Conservation (phyloP, 2,329 filamentous ascomycete species). For the Trichoderma koningiopsis region DNA sequence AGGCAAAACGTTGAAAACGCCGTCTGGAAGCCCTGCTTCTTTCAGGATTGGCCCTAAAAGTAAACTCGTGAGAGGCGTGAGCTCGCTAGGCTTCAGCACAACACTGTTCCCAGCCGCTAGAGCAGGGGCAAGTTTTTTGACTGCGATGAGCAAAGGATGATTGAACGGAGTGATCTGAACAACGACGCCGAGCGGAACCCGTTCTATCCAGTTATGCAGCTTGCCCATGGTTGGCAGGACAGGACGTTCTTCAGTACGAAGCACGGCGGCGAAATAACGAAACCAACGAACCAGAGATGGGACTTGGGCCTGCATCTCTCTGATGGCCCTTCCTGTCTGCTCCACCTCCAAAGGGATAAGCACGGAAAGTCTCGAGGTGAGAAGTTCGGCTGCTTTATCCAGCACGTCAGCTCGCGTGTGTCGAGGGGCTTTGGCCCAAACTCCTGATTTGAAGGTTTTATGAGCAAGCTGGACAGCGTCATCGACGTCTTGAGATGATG, state of each 20-base stretch:
- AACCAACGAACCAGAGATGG: constrained; percentile 69
- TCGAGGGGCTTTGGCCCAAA: constrained; percentile 64
- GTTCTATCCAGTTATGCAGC: constrained; percentile 58
- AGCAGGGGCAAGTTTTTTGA: constrained; percentile 63
- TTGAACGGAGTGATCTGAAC: constrained; percentile 61
- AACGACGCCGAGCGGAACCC: constrained; percentile 60
- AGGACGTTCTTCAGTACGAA: constrained; percentile 67
- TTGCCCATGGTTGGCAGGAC: constrained; percentile 66
- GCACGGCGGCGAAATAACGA: constrained; percentile 68
- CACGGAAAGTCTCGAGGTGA: constrained; percentile 53
- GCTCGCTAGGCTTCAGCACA: constrained; percentile 64
- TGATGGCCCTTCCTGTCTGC: constrained; percentile 68
- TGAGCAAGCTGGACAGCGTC: constrained; percentile 51
- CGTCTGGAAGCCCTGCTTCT: constrained; percentile 69
- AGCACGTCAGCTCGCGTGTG: constrained; percentile 64
- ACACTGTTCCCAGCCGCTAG: constrained; percentile 62
- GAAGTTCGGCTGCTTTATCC: constrained; percentile 58
- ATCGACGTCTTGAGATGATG: constrained; percentile 36
- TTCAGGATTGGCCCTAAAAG: constrained; percentile 61
- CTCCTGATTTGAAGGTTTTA: constrained; percentile 64
- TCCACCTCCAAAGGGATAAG: constrained; percentile 65
- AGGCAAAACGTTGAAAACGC: constrained; percentile 65
- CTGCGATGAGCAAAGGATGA: constrained; percentile 59
- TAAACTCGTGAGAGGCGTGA: constrained; percentile 64
- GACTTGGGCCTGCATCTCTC: constrained; percentile 72